These are phyloP conservation scores for Aspergillus tubingensis DNA, from an alignment of 2,329 filamentous ascomycete genomes.

Conservation along the genomic window DNA sequence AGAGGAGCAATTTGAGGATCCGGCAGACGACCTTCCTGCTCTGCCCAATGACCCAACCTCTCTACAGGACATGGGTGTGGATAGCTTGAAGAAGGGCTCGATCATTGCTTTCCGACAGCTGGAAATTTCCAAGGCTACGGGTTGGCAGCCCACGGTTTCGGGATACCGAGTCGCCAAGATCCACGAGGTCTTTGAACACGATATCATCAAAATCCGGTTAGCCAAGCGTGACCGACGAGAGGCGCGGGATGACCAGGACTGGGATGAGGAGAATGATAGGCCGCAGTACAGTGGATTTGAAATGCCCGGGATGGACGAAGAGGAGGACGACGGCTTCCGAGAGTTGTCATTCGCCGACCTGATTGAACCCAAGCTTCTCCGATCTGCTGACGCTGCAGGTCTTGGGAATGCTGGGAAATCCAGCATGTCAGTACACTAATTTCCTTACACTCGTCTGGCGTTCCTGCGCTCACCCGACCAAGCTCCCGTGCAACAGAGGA, in stretches of 20 bases:
- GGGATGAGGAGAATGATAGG: slow-evolving; percentile 62
- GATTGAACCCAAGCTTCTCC: slow-evolving; percentile 67
- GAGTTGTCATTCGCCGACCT: slow-evolving; percentile 63
- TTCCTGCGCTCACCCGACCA: slow-evolving; percentile 33
- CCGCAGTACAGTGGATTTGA: slow-evolving; percentile 79
- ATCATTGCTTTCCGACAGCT: slow-evolving; percentile 52
- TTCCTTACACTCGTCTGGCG: slow-evolving; percentile 23
- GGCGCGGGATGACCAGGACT: slow-evolving; percentile 52
- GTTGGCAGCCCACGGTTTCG: slow-evolving; percentile 50
- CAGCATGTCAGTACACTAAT: slow-evolving; percentile 44
- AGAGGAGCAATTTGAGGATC: slow-evolving; percentile 38
- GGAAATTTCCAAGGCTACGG: slow-evolving; percentile 49
- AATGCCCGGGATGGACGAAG: slow-evolving; percentile 63
- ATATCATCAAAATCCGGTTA: slow-evolving; percentile 62
- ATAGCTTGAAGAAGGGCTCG: slow-evolving; percentile 38
- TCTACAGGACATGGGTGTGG: slow-evolving; percentile 51
- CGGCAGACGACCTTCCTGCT: slow-evolving; percentile 51
- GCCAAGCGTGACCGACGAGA: slow-evolving; percentile 68
- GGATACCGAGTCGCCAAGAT: slow-evolving; percentile 67
- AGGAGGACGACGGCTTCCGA: slow-evolving; percentile 63
- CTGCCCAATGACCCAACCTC: slow-evolving; percentile 63
- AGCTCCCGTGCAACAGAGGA: slow-evolving; percentile 33
- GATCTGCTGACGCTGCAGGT: slow-evolving; percentile 38
- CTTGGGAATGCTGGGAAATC: slow-evolving; percentile 32
- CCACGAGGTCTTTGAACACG: slow-evolving; percentile 57